Conservation (phyloP, 108 stramenopile species). For the Pseudonitzschia pungens region DNA sequence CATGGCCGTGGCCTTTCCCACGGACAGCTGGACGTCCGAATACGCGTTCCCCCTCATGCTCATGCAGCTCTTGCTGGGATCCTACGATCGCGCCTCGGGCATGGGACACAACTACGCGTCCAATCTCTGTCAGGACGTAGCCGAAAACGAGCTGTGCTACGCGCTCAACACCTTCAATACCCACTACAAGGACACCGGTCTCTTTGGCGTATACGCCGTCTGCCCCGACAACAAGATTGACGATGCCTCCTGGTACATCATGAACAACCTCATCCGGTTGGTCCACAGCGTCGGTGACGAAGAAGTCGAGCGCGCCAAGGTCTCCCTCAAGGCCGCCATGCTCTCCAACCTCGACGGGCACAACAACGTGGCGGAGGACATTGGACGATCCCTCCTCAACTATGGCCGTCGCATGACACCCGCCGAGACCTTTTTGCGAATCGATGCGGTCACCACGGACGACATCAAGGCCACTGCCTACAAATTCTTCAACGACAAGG, state of each 20-base stretch:
- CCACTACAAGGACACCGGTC: slow-evolving; percentile 99
- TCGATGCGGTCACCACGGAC: slow-evolving; percentile 90
- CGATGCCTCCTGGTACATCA: slow-evolving; percentile 84
- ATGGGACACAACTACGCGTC: slow-evolving; percentile 87
- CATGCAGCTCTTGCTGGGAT: slow-evolving; percentile 96
- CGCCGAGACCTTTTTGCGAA: slow-evolving; percentile 95
- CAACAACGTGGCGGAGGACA: slow-evolving; percentile 96
- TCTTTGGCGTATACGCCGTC: slow-evolving; percentile 97
- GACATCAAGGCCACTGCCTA: slow-evolving; percentile 92
- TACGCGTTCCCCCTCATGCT: slow-evolving; percentile 98
- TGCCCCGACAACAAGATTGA: slow-evolving; percentile 91
- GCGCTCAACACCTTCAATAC: slow-evolving; percentile 96
- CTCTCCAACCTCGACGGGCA: slow-evolving; percentile 96
- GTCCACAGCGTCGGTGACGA: slow-evolving; percentile 87
- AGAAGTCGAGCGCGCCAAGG: slow-evolving; percentile 95
- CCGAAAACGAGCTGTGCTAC: slow-evolving; percentile 87
- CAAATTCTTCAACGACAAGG: slow-evolving; percentile 93
- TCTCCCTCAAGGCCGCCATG: slow-evolving; percentile 96
- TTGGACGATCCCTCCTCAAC: slow-evolving; percentile 97
- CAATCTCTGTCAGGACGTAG: slow-evolving; percentile 90
- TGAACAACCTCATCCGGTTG: slow-evolving; percentile 88
- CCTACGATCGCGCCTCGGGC: slow-evolving; percentile 90
- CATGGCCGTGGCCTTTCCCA: slow-evolving; percentile 95
- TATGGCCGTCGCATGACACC: slow-evolving; percentile 98
- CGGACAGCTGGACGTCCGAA: slow-evolving; percentile 96